Percentiles rank a stretch among this genome's conserved stretches.
Evolutionary conservation across 2,329 filamentous ascomycete species (phyloP).

Genomic region (Fusarium illudens): DNA sequence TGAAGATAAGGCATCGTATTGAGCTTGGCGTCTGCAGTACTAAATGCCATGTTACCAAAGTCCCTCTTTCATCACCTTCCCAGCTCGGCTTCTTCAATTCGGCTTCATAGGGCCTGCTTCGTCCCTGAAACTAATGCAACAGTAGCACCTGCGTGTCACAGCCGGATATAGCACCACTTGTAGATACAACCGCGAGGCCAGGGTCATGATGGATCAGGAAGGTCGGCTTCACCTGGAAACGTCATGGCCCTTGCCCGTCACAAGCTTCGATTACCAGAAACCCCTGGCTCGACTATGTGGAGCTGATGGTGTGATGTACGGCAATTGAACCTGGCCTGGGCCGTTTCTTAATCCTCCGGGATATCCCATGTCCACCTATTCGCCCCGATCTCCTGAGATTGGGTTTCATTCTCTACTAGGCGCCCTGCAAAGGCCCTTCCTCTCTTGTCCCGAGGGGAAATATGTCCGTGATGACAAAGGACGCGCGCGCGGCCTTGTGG

Average conservation of each 20-base stretch:
- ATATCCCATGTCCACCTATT: neutral
- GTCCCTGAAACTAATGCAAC: neutral
- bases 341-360: neutral
- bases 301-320: neutral
- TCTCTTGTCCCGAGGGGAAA: neutral
- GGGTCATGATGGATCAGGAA: neutral
- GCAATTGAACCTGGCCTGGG: neutral
- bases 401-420: neutral
- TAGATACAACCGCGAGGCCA: neutral
- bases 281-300: neutral
- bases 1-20: neutral
- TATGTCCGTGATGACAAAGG: slow-evolving; percentile 1
- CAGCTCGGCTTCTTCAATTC: neutral
- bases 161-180: neutral
- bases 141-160: neutral
- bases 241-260: neutral
- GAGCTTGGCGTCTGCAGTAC: no score
- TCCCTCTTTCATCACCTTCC: neutral
- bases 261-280: neutral
- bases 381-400: slow-evolving; percentile 7
- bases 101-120: neutral
- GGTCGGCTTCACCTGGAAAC: neutral
- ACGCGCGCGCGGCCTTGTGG: neutral
- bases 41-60: no score
- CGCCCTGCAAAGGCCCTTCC: neutral